Percentiles rank a stretch among this genome's conserved stretches.
phyloP scores from a whole-genome alignment of 495 filamentous ascomycete genomes.

The Hapsidospora chrysogenum region DNA sequence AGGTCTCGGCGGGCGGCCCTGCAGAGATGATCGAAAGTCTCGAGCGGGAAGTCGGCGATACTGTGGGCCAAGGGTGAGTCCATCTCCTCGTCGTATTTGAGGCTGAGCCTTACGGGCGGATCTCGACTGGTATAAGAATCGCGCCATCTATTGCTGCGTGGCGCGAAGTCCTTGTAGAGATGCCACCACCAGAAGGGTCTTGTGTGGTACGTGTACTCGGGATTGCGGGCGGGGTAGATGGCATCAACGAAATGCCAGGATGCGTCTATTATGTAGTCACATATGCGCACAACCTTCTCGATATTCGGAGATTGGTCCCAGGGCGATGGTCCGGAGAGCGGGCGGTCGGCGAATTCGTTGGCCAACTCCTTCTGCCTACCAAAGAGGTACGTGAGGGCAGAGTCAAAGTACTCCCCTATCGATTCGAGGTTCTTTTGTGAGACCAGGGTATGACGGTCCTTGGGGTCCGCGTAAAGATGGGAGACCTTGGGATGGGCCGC shows the following conservation, averaged over 20 bases:
- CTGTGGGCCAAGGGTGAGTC: background rate
- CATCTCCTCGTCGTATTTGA: background rate
- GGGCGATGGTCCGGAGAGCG: background rate
- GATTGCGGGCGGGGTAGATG: background rate
- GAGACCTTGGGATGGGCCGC: background rate
- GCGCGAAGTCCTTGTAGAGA: background rate
- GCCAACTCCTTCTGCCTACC: too few species aligned
- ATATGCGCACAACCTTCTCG: background rate
- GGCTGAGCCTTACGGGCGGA: background rate
- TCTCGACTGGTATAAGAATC: background rate
- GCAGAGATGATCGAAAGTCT: background rate
- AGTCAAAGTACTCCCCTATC: too few species aligned
- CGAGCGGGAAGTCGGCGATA: constrained; percentile 1
- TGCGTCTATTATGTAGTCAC: background rate
- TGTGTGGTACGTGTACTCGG: background rate
- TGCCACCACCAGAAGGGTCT: constrained; percentile 2
- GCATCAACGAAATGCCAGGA: background rate
- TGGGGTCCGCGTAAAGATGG: background rate
- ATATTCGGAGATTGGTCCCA: background rate
- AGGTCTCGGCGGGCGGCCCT: background rate
- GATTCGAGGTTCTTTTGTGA: too few species aligned
- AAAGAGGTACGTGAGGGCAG: too few species aligned
- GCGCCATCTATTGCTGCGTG: background rate
- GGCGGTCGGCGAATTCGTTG: background rate
- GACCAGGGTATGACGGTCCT: too few species aligned